Evolutionary conservation across 1,284 basidiomycete species (phyloP), one percentile per base, ranked within the genome.

Genomic region (Boletus sp.): DNA sequence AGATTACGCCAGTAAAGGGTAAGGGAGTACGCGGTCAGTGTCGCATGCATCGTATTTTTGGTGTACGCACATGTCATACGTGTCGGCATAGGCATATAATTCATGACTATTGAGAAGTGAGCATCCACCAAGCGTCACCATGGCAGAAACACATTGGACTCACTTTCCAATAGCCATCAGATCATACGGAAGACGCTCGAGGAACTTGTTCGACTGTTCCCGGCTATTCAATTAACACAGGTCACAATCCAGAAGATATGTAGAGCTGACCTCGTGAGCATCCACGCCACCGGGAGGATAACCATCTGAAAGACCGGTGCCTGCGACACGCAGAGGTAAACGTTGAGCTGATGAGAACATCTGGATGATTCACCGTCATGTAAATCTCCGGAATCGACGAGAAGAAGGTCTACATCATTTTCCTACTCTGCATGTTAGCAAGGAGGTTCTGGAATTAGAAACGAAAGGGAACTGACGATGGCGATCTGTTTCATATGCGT

Each of bases 101-200:
- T 94, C 92, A 59, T 94, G 91, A 59, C 84, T 84, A 40, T 44
- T 19, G 17, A 29, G 47, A 48, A 41, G 44, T 51, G 45, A 52
- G 55, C 27, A 51, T 56, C 30, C 19, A 44, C 13, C 8, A 10
- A 38, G 26, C 19, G 5, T 22, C 6, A 25, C 9, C 5, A n/a
- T 7, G 9, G 35, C 0, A 2, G 0, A 13, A 30, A 10, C 2
- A 19, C 8, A 10, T 26, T 20, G 8, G 13, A 53, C 66, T 8
- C 57, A 83, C 80, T 94, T 94, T 60, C 93, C 92, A 50, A 94
- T 90, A 0, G 88, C 72, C 58, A 94, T 78, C 8, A 92, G 59
- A 62, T 95, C 93, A 61, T 92, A 94, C 0, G 86, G 82, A 23
- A 94, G 73, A 56, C 81, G 70, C 25, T 80, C 71, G 55, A 94